These are phyloP conservation scores for Rutstroemia sydowiana DNA, from an alignment of 2,329 filamentous ascomycete species.

Conservation along the genomic window DNA sequence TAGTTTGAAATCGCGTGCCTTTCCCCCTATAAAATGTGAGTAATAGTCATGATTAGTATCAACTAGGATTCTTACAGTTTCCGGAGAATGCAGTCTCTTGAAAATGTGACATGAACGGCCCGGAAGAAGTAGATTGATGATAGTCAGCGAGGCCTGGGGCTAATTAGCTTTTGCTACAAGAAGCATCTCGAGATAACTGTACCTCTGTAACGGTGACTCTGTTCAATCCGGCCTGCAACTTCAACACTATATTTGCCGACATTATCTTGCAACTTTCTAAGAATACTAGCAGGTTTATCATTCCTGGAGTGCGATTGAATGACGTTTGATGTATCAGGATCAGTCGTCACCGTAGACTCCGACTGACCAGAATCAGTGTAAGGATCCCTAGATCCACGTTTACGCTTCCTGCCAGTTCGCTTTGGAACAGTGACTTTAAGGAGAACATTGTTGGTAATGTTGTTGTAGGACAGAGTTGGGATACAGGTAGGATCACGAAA, in stretches of 20 bases:
- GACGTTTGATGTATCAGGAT: slow-evolving; percentile 22
- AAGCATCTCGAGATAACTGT: slow-evolving; percentile 12
- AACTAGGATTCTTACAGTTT: slow-evolving; percentile 46
- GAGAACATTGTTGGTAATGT: slow-evolving; percentile 73
- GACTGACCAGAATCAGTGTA: slow-evolving; percentile 38
- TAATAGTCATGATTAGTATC: background rate
- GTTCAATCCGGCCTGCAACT: slow-evolving; percentile 63
- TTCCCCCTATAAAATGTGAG: slow-evolving; percentile 38
- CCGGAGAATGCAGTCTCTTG: slow-evolving; percentile 64
- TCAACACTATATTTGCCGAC: slow-evolving; percentile 58
- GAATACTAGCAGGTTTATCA: slow-evolving; percentile 48
- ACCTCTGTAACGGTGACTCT: slow-evolving; percentile 82
- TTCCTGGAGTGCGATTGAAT: slow-evolving; percentile 37
- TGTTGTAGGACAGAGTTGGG: slow-evolving; percentile 69
- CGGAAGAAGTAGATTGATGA: slow-evolving; percentile 65
- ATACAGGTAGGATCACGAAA: slow-evolving; percentile 73
- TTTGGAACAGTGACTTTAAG: slow-evolving; percentile 82
- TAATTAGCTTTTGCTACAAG: background rate
- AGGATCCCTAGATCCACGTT: slow-evolving; percentile 64
- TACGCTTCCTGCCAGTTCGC: slow-evolving; percentile 78
- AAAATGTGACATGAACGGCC: slow-evolving; percentile 64
- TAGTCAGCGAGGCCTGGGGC: slow-evolving; percentile 69
- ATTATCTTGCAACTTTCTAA: slow-evolving; percentile 65
- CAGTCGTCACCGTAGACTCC: background rate
- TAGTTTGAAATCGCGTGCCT: slow-evolving; percentile 60